These are phyloP conservation scores for Entonaema liquescens DNA, from an alignment of 495 filamentous ascomycete genomes.

Conservation along the genomic window DNA sequence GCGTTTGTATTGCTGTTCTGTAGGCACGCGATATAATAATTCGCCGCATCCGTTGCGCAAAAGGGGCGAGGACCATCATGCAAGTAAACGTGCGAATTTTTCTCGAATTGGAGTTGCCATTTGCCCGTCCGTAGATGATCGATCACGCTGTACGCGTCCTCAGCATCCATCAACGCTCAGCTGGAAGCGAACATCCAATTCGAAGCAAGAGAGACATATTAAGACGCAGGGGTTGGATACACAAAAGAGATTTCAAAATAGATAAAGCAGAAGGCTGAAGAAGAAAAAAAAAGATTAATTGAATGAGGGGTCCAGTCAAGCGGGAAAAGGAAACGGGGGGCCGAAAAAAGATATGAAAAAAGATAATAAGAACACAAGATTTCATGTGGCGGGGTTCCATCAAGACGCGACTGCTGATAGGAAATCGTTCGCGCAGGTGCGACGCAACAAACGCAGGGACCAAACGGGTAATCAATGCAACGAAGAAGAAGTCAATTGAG, in stretches of 20 bases:
- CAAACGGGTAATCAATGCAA: conserved; percentile 21
- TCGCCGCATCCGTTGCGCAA: conserved; percentile 25
- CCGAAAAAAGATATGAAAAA: conserved; percentile 8
- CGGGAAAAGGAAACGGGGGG: neutral
- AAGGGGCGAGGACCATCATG: conserved; percentile 16
- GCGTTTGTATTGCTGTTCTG: conserved; percentile 9
- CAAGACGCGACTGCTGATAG: conserved; percentile 23
- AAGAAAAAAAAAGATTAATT: conserved; percentile 12
- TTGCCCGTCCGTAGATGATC: conserved; percentile 17
- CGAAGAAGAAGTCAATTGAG: neutral
- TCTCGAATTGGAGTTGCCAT: conserved; percentile 13
- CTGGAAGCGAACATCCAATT: conserved; percentile 23
- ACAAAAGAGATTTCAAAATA: conserved; percentile 22
- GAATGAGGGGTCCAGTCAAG: conserved; percentile 26
- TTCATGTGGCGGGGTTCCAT: conserved; percentile 43
- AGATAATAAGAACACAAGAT: conserved; percentile 15
- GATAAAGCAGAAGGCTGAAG: conserved; percentile 2
- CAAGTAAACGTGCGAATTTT: conserved; percentile 26
- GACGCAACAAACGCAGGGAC: conserved; percentile 35
- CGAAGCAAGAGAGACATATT: conserved; percentile 17
- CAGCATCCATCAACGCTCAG: conserved; percentile 14
- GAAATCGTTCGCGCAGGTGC: conserved; percentile 22
- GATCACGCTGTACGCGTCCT: conserved; percentile 25
- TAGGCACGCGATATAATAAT: conserved; percentile 27
- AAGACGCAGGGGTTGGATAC: conserved; percentile 31